Evolutionary conservation across 1,284 basidiomycete genomes (phyloP).

Genomic region (Schizophyllum amplum): DNA sequence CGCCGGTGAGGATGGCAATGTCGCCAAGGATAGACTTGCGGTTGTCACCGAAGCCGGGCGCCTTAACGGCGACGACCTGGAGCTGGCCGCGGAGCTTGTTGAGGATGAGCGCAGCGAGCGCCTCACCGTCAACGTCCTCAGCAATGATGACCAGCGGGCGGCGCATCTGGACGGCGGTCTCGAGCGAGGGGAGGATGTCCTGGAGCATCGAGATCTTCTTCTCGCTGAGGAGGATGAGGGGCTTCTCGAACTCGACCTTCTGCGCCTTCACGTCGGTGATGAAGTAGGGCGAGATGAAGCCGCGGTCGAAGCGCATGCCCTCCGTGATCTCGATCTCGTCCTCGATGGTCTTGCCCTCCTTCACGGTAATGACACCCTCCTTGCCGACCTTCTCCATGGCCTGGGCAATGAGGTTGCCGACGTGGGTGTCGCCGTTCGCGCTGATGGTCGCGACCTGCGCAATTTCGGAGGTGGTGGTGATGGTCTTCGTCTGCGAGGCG

Average conservation of each 20-base stretch:
- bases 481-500: conserved; percentile 83
- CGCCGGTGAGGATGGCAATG: conserved; percentile 93
- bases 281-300: conserved; percentile 98
- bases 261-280: conserved; percentile 98
- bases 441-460: conserved; percentile 98
- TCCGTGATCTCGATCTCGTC: conserved; percentile 99
- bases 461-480: conserved; percentile 97
- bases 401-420: conserved; percentile 95
- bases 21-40: conserved; percentile 97
- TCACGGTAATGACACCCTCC: conserved; percentile 99
- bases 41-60: conserved; percentile 98
- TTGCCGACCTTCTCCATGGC: conserved; percentile 99
- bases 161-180: conserved; percentile 85
- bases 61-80: conserved; percentile 25
- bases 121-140: conserved; percentile 97
- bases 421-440: conserved; percentile 92
- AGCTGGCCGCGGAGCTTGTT: conserved; percentile 44
- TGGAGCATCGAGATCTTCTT: conserved; percentile 97
- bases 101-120: conserved; percentile 46
- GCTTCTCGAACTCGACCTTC: conserved; percentile 97
- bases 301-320: conserved; percentile 99
- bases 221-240: conserved; percentile 87
- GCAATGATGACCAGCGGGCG: conserved; percentile 95
- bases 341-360: conserved; percentile 95
- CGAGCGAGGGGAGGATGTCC: conserved; percentile 93